Evolutionary conservation across 2,329 filamentous ascomycete species (phyloP).

Genomic region (Chaetothyriales sp.): DNA sequence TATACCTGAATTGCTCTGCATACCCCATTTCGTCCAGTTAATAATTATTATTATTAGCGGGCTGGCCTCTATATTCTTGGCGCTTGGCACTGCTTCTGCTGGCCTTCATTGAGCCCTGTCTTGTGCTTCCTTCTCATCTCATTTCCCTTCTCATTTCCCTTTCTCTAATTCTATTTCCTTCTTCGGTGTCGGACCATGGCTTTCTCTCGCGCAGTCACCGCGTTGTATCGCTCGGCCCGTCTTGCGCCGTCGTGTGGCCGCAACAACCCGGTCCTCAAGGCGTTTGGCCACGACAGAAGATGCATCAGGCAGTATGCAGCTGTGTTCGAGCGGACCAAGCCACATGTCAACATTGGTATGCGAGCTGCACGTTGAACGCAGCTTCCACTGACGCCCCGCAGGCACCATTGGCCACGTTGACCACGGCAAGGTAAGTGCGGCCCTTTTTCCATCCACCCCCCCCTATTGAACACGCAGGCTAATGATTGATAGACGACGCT

Average conservation of each 20-base stretch:
- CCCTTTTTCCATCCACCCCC: conserved; percentile 10
- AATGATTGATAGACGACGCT: conserved; percentile 63
- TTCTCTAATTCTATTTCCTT: conserved; percentile 4
- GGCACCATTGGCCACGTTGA: conserved; percentile 98
- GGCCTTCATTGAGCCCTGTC: conserved; percentile 4
- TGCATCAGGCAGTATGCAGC: conserved; percentile 44
- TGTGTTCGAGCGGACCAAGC: conserved; percentile 77
- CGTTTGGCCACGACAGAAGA: conserved; percentile 33
- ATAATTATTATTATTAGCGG: too few species aligned
- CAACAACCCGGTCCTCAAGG: conserved; percentile 60
- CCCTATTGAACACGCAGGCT: conserved; percentile 6
- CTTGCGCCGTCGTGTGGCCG: conserved; percentile 54
- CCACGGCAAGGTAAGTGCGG: conserved; percentile 74
- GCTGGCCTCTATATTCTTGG: not conserved
- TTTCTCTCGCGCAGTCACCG: conserved; percentile 62
- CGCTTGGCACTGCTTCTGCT: not conserved
- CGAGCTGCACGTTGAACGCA: not conserved
- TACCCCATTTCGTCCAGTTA: too few species aligned
- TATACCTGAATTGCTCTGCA: too few species aligned
- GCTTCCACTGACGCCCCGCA: conserved; percentile 23
- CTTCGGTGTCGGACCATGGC: conserved; percentile 50
- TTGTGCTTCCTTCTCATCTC: conserved; percentile 2
- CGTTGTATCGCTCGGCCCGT: conserved; percentile 71
- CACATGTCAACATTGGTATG: conserved; percentile 93
- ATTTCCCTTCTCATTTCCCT: conserved; percentile 1